Evolutionary conservation across 345 rosid genomes (phyloP), one percentile per base, ranked within the genome.

Genomic region (Eucalyptus tenuipes): DNA sequence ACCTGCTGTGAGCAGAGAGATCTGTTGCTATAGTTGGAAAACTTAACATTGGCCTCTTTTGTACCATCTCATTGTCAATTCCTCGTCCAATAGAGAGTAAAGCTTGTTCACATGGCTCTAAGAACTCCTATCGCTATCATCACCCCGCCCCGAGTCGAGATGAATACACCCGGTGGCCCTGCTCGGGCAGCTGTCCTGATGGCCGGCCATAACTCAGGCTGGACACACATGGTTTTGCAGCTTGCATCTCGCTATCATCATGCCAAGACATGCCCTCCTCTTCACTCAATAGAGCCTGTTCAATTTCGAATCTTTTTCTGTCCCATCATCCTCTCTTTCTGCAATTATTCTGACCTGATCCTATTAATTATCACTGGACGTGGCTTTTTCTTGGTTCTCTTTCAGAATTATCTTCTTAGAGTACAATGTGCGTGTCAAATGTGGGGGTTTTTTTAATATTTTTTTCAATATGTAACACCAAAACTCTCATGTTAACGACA

Each of bases 41-140:
- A 90, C 89, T 88, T 88, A 10, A 24, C 89, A 87, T 91, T 89
- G 88, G 88, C 89, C 71, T 88, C 89, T 89, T 88, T 87, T 88
- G 89, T 87, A 86, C 89, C 49, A 88, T 57, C 6, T 61, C 52
- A 22, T 86, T 37, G 47, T 37, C 45, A 18, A 75, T 75, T 75
- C 47, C 82, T 75, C 27, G 7, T 75, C 47, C 7, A 75, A 75
- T 40, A 37, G 45, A 37, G 24, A 18, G 81, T 37, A 71, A 37
- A 71, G 45, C 81, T 71, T 71, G 45, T 71, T 71, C 47, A 75
- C 82, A 20, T 68, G 61, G 80, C 80, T 68, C 80, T 68, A 68
- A 33, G 25, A 24, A 24, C 14, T 40, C 3, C 47, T 6, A 37
- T 75, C 2, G 8, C 82, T 11, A 37, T 37, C 47, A 15, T 11